Evolutionary conservation across 495 filamentous ascomycete genomes (phyloP), one percentile per base, ranked within the genome.

Genomic region (Daldinia childiae): DNA sequence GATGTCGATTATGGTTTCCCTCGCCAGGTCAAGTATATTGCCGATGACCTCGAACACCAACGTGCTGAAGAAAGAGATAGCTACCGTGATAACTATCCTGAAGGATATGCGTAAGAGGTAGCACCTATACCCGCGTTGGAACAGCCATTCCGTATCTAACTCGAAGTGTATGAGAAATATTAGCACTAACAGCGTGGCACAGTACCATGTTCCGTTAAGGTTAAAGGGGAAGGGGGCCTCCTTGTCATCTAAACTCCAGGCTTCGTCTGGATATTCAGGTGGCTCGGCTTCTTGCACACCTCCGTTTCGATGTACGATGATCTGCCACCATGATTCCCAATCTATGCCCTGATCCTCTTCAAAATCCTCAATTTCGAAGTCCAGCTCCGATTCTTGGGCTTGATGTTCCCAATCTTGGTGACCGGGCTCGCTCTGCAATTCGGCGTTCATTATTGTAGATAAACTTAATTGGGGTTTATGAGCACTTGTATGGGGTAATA

Each of bases 221-320:
- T 68, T 65, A 4, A 71, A 67, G 0, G 72, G 74, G 63, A 74
- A 77, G 6, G 72, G 72, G 17, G 69, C 39, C 12, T 60, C 24
- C 34, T 57, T 45, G 12, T 15, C 3, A 9, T 43, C 51, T 19
- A 63, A 12, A 8, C 21, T 66, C 52, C 66, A 68, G 19, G 38
- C 34, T 8, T 43, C 48, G 3, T 9, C 3, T 0, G 59, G 51
- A 34, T 65, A 70, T 6, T 15, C 17, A 6, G 36, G 26, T 5
- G 45, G 21, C 0, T 12, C 5, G 24, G 36, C 19, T 21, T 56
- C 59, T 9, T 5, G 3, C 4, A 68, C 6, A 5, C 36, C 27
- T 21, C n/a, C 56, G 15, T 45, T 27, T 14, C 66, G 71, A 45
- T 74, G 59, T 50, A 76, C 59, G 21, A 76, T 60, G 48, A 74